These are phyloP conservation scores for Gloeophyllum trabeum DNA, from an alignment of 768 basidiomycete species.

Conservation along the genomic window DNA sequence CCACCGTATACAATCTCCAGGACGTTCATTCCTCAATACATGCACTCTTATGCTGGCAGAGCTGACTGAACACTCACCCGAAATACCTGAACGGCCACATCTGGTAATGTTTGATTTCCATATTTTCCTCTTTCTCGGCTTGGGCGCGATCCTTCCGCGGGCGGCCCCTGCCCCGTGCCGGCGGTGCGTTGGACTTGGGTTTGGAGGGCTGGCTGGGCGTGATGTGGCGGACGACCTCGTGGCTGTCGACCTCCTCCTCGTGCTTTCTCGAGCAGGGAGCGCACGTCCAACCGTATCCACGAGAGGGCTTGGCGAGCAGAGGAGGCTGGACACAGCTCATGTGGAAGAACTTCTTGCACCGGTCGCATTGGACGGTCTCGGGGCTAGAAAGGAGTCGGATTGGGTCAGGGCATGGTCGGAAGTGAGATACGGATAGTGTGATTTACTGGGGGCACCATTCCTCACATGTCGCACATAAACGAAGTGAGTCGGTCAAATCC, in stretches of 20 bases:
- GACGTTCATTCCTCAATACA: conserved; percentile 1
- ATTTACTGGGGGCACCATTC: conserved; percentile 85
- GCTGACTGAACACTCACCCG: conserved; percentile 51
- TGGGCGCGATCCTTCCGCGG: conserved; percentile 66
- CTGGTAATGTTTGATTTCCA: conserved; percentile 75
- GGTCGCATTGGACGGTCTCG: conserved; percentile 83
- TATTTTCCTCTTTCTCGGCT: conserved; percentile 68
- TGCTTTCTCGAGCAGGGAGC: conserved; percentile 84
- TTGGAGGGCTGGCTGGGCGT: conserved; percentile 33
- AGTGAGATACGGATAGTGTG: conserved; percentile 6
- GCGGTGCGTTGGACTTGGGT: conserved; percentile 61
- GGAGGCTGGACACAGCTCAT: conserved; percentile 93
- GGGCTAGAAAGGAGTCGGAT: conserved; percentile 34
- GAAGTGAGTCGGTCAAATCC: conserved; percentile 78
- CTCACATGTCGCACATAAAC: conserved; percentile 77
- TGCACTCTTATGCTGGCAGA: background rate
- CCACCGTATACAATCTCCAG: conserved; percentile 74
- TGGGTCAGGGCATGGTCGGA: conserved; percentile 10
- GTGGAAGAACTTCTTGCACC: conserved; percentile 91
- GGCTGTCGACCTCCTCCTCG: conserved; percentile 76
- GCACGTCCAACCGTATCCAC: conserved; percentile 97
- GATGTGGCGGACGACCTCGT: conserved; percentile 46
- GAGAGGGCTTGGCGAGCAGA: conserved; percentile 79
- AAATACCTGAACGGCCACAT: conserved; percentile 97
- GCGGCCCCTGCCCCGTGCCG: conserved; percentile 60